Evolutionary conservation across 31 red algal species (phyloP), one percentile per base, ranked within the genome.

Genomic region (Asparagopsis taxiformis): DNA sequence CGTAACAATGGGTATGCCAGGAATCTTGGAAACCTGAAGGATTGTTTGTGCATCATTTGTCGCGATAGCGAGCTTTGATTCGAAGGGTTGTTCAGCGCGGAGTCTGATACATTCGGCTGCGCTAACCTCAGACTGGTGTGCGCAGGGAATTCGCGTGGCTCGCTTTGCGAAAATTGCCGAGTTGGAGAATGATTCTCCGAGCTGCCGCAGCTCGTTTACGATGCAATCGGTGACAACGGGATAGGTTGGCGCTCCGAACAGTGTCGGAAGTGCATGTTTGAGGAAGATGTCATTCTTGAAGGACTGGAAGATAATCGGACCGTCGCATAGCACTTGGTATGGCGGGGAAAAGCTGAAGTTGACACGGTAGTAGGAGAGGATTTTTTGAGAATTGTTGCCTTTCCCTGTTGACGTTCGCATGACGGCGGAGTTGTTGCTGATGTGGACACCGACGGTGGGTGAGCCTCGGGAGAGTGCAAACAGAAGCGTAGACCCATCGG

Each of bases 251-350:
- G 66, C 55, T 20, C 55, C 72, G 4, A 94, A 51, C 25, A 88
- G 51, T 28, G 28, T 51, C 0, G 82, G 75, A 16, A 94, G 41
- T 15, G 78, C 26, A 38, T 89, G 71, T 38, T 89, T 84, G 23
- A 95, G 66, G 56, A 68, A 89, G 16, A 89, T 3, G 28, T 79
- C 57, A 16, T 78, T 68, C 31, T 36, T 20, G 2, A 89, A 49
- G 17, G 79, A 33, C 24, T 74, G 34, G 31, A 46, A 51, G 43
- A 89, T 64, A 10, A 75, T 77, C 10, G 70, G 55, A 20, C 84
- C 84, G 37, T 95, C 92, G 25, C 62, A 70, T 32, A 95, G 23
- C n/a, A 95, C 85, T 31, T 58, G 44, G 72, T 77, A 95, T 0
- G 92, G 92, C 25, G 70, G 46, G 31, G 24, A 1, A 20, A 79